Base-by-base conservation (phyloP, 495 filamentous ascomycete genomes). In the Penicillium crystallinum region DNA sequence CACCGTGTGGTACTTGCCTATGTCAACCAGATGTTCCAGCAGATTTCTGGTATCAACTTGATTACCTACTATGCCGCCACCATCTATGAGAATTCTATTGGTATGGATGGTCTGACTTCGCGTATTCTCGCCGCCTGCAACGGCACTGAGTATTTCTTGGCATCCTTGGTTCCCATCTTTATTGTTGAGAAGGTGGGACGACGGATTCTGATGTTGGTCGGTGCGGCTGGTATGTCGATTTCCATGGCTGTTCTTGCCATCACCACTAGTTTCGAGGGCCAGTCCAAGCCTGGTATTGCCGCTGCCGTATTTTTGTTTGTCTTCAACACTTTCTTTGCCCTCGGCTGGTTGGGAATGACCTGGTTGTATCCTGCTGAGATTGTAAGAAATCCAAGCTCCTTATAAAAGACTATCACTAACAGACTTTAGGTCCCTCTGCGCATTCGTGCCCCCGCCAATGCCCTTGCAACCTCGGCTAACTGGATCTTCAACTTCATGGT, bases 11-110 rank as follows among this genome's bases (percentile, higher is more conserved):
- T 84, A 12, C 74, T 90, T 35, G 87, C 80, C 41, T 87, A 88
- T 62, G 79, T 88, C 61, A 89, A 87, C 63, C 86, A 89, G 59
- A 79, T 87, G 73, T 88, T 88, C 69, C 86, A 89, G 56, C 86
- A 91, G 53, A 82, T 88, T 25, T 78, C 75, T 3, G 88, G 88
- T 17, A 89, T 90, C 58, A 90, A 89, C 55, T 54, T 90, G 8
- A 84, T 89, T 49, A 86, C 84, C 0, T 87, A 88, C 60, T 90
- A 90, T 54, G 77, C 83, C 0, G 74, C 85, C 6, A 79, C 81
- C 2, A 84, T 90, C 50, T 84, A 86, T 55, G 66, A 81, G 42
- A 72, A 76, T 41, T 76, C 80, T 31, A 76, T 82, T 21, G 73
- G 76, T 1, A 78, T 89, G 49, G 70, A 68, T 48, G 73, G 78